Evolutionary conservation across 2,329 filamentous ascomycete genomes (phyloP).

Genomic region (Verticillium isaacii): DNA sequence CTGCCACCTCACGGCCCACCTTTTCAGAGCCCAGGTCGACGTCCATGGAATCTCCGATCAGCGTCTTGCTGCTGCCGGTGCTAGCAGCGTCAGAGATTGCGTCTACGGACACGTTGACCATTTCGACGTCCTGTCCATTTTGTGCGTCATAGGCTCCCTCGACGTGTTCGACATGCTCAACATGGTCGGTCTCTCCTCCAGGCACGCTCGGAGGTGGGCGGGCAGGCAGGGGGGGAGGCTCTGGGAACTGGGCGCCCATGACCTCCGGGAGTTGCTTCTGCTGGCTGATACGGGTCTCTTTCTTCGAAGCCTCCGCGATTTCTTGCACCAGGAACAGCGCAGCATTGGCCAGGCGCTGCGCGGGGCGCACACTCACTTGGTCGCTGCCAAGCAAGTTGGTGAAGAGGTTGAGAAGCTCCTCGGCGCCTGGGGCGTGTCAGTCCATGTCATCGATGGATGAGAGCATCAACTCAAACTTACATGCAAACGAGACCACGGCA

Average conservation of each 20-base stretch:
- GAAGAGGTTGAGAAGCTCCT: slow-evolving; percentile 68
- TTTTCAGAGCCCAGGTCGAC: slow-evolving; percentile 9
- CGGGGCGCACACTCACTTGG: slow-evolving; percentile 65
- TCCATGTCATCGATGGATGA: slow-evolving; percentile 34
- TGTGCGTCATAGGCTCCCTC: slow-evolving; percentile 9
- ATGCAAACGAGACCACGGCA: slow-evolving; percentile 65
- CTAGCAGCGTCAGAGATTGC: slow-evolving; percentile 36
- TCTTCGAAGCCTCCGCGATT: neutral
- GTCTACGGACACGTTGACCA: slow-evolving; percentile 26
- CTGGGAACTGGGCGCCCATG: slow-evolving; percentile 9
- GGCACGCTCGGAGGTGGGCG: slow-evolving; percentile 38
- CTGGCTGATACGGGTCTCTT: neutral
- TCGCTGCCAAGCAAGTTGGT: slow-evolving; percentile 56
- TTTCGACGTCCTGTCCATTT: slow-evolving; percentile 22
- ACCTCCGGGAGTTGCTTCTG: slow-evolving; percentile 7
- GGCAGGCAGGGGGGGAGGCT: slow-evolving; percentile 45
- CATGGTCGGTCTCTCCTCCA: slow-evolving; percentile 4
- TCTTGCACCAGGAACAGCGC: slow-evolving; percentile 56
- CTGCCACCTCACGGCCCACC: neutral
- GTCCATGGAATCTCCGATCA: slow-evolving; percentile 34
- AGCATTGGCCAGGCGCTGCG: slow-evolving; percentile 72
- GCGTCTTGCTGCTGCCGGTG: slow-evolving; percentile 45
- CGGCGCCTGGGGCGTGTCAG: slow-evolving; percentile 55
- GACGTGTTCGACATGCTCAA: slow-evolving; percentile 6
- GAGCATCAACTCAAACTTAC: slow-evolving; percentile 46